Percentiles rank a stretch among this genome's conserved stretches.
These are phyloP conservation scores for Macroventuria anomochaeta DNA, from an alignment of 2,329 filamentous ascomycete species.

Conservation along the genomic window DNA sequence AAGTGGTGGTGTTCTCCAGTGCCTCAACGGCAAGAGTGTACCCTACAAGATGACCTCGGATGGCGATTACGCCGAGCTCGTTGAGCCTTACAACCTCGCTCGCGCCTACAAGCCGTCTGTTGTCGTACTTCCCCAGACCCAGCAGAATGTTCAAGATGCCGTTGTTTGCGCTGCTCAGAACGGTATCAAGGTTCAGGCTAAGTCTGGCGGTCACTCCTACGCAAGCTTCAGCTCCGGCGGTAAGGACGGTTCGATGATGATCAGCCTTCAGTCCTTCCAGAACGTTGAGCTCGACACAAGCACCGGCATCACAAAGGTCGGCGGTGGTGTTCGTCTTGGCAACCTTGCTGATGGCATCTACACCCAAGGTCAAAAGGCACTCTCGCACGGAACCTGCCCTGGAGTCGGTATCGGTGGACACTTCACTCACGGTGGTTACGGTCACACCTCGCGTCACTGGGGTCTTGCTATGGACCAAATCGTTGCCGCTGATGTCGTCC, in stretches of 20 bases:
- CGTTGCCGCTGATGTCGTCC: constrained; percentile 47
- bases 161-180: constrained; percentile 63
- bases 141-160: constrained; percentile 62
- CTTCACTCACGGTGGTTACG: constrained; percentile 47
- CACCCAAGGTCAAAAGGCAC: constrained; percentile 47
- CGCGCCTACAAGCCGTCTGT: constrained; percentile 57
- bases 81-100: constrained; percentile 48
- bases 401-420: constrained; percentile 50
- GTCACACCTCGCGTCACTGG: constrained; percentile 45
- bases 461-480: constrained; percentile 47
- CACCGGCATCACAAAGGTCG: constrained; percentile 53
- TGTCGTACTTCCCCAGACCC: constrained; percentile 62
- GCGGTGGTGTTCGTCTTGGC: constrained; percentile 59
- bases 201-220: constrained; percentile 70
- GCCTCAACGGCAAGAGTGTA: constrained; percentile 44
- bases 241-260: constrained; percentile 57
- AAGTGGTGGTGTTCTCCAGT: constrained; percentile 29
- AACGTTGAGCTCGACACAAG: constrained; percentile 51
- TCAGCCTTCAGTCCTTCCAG: constrained; percentile 57
- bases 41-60: constrained; percentile 40
- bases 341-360: constrained; percentile 46
- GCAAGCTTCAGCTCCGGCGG: constrained; percentile 59
- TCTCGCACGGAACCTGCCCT: constrained; percentile 62
- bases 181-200: constrained; percentile 64
- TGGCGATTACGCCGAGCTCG: constrained; percentile 33